phyloP scores from a whole-genome alignment of 148 eudicot genomes.

The Amaranthus cruentus region DNA sequence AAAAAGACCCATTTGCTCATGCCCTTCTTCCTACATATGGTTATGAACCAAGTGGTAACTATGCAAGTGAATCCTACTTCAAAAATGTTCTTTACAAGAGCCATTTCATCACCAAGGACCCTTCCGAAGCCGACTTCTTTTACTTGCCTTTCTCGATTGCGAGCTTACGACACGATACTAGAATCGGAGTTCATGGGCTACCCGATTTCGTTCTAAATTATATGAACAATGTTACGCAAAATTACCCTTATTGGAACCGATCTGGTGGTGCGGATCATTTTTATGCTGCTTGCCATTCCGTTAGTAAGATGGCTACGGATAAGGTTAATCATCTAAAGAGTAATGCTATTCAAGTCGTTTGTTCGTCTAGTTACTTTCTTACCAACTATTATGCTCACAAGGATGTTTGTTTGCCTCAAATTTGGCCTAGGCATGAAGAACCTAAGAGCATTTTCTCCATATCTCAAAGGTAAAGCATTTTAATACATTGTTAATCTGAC shows the following conservation, averaged over 20 bases:
- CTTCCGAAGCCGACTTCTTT: slow-evolving; percentile 67
- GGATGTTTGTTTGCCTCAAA: slow-evolving; percentile 86
- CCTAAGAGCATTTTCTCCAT: slow-evolving; percentile 32
- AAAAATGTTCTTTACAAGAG: slow-evolving; percentile 53
- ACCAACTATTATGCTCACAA: slow-evolving; percentile 72
- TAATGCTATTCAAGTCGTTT: slow-evolving; percentile 81
- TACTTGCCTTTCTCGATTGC: slow-evolving; percentile 86
- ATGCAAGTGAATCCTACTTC: slow-evolving; percentile 86
- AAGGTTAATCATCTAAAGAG: slow-evolving; percentile 52
- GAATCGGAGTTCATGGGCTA: slow-evolving; percentile 65
- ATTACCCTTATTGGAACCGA: slow-evolving; percentile 74
- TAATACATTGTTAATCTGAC: too few relatives aligned
- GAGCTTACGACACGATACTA: slow-evolving; percentile 48
- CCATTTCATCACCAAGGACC: slow-evolving; percentile 66
- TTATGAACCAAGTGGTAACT: slow-evolving; percentile 62
- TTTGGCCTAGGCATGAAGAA: slow-evolving; percentile 79
- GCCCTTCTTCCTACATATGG: slow-evolving; percentile 42
- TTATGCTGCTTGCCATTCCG: slow-evolving; percentile 85
- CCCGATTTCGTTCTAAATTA: slow-evolving; percentile 46
- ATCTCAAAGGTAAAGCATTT: slow-evolving; percentile 45
- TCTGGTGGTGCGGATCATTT: slow-evolving; percentile 86
- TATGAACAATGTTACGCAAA: slow-evolving; percentile 29
- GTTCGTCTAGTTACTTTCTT: slow-evolving; percentile 80
- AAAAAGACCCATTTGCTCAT: slow-evolving; percentile 57
- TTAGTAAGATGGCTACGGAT: slow-evolving; percentile 69